Evolutionary conservation across 2,329 filamentous ascomycete species (phyloP).

Genomic region (Pseudonectria foliicola): DNA sequence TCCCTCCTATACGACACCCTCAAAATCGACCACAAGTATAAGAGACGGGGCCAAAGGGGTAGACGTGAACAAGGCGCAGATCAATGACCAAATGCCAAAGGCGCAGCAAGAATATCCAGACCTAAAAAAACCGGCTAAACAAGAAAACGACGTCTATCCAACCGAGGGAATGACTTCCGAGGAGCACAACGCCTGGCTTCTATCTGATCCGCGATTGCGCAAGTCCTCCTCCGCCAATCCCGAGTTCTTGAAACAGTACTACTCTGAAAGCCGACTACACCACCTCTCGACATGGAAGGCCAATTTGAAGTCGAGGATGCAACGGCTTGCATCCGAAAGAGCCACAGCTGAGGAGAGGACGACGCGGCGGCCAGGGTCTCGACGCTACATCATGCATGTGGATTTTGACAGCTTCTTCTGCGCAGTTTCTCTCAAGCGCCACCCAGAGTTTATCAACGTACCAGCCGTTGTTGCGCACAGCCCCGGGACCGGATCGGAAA

Average conservation of each 20-base stretch:
- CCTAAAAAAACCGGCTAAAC: not conserved
- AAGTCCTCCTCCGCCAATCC: constrained; percentile 91
- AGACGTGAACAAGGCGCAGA: not conserved
- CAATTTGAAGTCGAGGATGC: constrained; percentile 82
- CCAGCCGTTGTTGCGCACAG: constrained; percentile 88
- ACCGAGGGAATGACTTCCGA: constrained; percentile 74
- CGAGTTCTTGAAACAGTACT: constrained; percentile 88
- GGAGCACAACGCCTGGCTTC: constrained; percentile 79
- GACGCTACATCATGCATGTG: constrained; percentile 86
- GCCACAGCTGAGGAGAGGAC: constrained; percentile 34
- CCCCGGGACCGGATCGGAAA: constrained; percentile 78
- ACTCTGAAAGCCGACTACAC: constrained; percentile 88
- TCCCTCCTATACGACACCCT: constrained; percentile 1
- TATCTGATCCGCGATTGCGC: constrained; percentile 76
- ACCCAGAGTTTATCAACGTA: constrained; percentile 68
- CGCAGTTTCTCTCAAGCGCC: constrained; percentile 74
- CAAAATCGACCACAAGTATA: not conserved
- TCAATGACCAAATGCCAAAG: not conserved
- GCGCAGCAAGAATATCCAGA: not conserved
- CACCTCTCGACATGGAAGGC: constrained; percentile 97
- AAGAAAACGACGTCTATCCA: constrained; percentile 5
- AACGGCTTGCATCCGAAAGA: constrained; percentile 69
- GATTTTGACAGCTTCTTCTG: constrained; percentile 99
- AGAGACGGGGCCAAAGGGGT: not conserved
- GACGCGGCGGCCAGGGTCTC: constrained; percentile 52